These are phyloP conservation scores for Malassezia pachydermatis DNA, from an alignment of 1,284 basidiomycete species.

Conservation along the genomic window DNA sequence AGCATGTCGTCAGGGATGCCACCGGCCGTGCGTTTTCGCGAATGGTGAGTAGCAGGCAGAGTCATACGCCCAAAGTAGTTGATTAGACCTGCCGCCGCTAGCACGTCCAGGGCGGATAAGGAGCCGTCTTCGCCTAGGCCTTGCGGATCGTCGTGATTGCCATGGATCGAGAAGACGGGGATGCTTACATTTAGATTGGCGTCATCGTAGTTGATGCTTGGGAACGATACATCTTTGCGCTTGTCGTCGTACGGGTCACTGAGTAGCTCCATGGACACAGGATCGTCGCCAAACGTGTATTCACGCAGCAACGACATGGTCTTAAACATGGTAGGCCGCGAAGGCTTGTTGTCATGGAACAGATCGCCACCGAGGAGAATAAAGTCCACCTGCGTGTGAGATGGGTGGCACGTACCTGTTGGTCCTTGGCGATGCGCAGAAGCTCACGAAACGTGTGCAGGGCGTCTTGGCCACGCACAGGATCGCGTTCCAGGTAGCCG, in stretches of 20 bases:
- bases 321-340: slow-evolving; percentile 62
- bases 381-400: slow-evolving; percentile 19
- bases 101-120: slow-evolving; percentile 82
- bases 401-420: slow-evolving; percentile 56
- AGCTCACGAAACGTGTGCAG: slow-evolving; percentile 93
- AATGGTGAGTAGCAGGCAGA: slow-evolving; percentile 42
- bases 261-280: slow-evolving; percentile 75
- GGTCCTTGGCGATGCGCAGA: slow-evolving; percentile 73
- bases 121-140: slow-evolving; percentile 78
- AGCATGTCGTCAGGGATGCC: slow-evolving; percentile 59
- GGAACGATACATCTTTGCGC: slow-evolving; percentile 55
- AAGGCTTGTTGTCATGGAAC: slow-evolving; percentile 95
- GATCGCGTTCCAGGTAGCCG: slow-evolving; percentile 88
- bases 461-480: slow-evolving; percentile 83
- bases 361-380: slow-evolving; percentile 86
- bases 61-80: slow-evolving; percentile 91
- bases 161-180: slow-evolving; percentile 96
- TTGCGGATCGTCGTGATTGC: slow-evolving; percentile 98
- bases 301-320: slow-evolving; percentile 80
- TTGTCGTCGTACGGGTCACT: slow-evolving; percentile 73
- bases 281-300: slow-evolving; percentile 76
- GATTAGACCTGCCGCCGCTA: slow-evolving; percentile 82
- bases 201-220: slow-evolving; percentile 94
- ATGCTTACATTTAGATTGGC: slow-evolving; percentile 86
- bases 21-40: slow-evolving; percentile 28